A percentile compares a stretch with the other conserved stretches of the same genome.
Evolutionary conservation across 768 basidiomycete species (phyloP).

Genomic region (Cystobasidium ongulense): DNA sequence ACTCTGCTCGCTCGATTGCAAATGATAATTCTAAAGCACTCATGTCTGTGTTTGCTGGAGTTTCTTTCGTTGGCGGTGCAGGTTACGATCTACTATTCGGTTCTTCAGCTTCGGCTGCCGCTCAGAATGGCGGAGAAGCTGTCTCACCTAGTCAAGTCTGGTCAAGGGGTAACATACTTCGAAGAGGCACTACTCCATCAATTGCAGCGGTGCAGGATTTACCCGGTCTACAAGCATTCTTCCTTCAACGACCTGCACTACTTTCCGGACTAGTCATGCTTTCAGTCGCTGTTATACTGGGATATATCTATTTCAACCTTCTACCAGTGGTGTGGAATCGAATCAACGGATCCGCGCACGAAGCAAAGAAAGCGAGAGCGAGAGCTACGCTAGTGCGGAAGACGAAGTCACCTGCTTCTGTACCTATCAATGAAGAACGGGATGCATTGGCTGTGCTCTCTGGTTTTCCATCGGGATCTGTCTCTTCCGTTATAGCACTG

Average conservation of each 20-base stretch:
- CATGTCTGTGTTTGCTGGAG: conserved; percentile 39
- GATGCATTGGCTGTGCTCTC: neutral
- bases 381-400: conserved; percentile 6
- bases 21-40: conserved; percentile 21
- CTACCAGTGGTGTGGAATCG: conserved; percentile 22
- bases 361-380: neutral
- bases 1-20: neutral
- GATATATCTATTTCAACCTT: conserved; percentile 22
- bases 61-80: conserved; percentile 38
- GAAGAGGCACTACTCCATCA: neutral
- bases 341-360: neutral
- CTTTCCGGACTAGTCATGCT: conserved; percentile 37
- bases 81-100: conserved; percentile 34
- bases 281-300: conserved; percentile 29
- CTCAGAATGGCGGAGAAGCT: neutral
- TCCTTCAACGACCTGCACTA: conserved; percentile 31
- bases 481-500: neutral
- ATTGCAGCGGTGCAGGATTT: neutral
- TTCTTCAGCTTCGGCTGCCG: conserved; percentile 21
- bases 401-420: neutral
- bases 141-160: conserved; percentile 30
- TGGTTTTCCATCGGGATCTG: neutral
- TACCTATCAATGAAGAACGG: neutral
- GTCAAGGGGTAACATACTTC: conserved; percentile 30
- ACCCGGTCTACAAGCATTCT: conserved; percentile 29